Base-by-base conservation (phyloP, 371 early-diverging fungal species). In the Rhizopus stolonifer region DNA sequence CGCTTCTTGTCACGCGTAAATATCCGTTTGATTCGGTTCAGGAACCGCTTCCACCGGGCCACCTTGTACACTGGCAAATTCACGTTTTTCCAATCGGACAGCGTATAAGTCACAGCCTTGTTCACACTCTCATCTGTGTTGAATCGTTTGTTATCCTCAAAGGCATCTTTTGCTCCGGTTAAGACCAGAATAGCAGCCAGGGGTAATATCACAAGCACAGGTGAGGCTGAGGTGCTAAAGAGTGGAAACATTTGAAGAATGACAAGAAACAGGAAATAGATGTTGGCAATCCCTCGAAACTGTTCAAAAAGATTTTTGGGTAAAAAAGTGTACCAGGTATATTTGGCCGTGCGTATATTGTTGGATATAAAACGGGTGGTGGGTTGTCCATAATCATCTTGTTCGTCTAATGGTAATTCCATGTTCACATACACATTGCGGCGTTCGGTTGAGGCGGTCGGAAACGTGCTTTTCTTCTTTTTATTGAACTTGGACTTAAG, bases 281-380 rank as follows among this genome's bases (percentile, higher is more conserved):
- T 52, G 72, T 98, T 99, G 56, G 94, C 94, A 9, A 93, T 79
- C 40, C 92, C 89, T 44, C 91, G 80, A 56, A 97, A 93, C 67
- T 99, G 99, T 57, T 91, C 92, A 48, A 89, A 83, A 6, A 99
- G 67, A 60, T 99, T 94, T 61, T 90, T 88, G 31, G 99, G 99
- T 46, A 99, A 42, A 62, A 99, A 99, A 0, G 88, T 89, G 46
- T 88, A 63, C 49, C 85, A 69, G 26, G 89, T 93, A 73, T 89
- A 97, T 71, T 88, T 94, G 40, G 92, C 87, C 38, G 90, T 93
- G 49, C 72, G 80, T 58, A 94, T 86, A 29, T 81, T 79, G 71
- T 94, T 94, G 59, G 81, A 67, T 21, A 69, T 46, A 36, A 54
- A 73, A 7, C 26, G 15, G 22, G 46, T 47, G 0, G 50, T 60